These are phyloP conservation scores for Boletus coccyginus DNA, from an alignment of 768 basidiomycete genomes.

Conservation along the genomic window DNA sequence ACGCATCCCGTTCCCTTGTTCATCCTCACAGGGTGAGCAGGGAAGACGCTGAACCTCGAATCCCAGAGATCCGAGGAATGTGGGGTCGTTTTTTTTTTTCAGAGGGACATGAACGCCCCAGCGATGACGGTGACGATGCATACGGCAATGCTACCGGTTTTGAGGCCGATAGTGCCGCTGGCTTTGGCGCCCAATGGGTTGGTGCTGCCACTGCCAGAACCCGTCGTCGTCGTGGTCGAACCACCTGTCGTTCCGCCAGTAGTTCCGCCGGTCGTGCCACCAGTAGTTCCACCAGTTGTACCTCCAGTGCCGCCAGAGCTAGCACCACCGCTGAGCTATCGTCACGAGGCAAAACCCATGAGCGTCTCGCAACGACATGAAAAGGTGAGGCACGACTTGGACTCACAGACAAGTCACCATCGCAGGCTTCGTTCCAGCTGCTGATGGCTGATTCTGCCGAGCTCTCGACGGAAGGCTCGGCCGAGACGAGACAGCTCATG, in stretches of 20 bases:
- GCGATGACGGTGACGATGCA: slow-evolving; percentile 9
- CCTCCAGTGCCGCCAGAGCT: not conserved
- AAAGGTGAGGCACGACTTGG: not conserved
- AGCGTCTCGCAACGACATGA: not conserved
- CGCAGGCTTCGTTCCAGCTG: slow-evolving; percentile 17
- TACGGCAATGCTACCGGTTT: not conserved
- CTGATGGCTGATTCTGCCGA: slow-evolving; percentile 8
- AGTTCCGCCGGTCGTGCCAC: not conserved
- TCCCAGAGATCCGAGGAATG: too few relatives aligned
- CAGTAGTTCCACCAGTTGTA: not conserved
- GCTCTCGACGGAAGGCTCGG: not conserved
- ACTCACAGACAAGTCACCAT: slow-evolving; percentile 20
- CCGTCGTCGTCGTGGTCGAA: not conserved
- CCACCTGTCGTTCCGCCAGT: not conserved
- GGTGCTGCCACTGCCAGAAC: not conserved
- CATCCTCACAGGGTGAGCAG: too few relatives aligned
- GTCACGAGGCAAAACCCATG: not conserved
- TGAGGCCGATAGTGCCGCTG: slow-evolving; percentile 5
- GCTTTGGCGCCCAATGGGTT: not conserved
- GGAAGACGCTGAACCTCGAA: too few relatives aligned
- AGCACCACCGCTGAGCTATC: slow-evolving; percentile 15
- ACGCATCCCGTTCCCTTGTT: too few relatives aligned
- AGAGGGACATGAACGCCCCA: slow-evolving; percentile 13
- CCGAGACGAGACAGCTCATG: slow-evolving; percentile 17
- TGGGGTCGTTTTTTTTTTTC: not conserved